Conservation (phyloP, 1,139 yeast genomes). For the Pichia sp. region DNA sequence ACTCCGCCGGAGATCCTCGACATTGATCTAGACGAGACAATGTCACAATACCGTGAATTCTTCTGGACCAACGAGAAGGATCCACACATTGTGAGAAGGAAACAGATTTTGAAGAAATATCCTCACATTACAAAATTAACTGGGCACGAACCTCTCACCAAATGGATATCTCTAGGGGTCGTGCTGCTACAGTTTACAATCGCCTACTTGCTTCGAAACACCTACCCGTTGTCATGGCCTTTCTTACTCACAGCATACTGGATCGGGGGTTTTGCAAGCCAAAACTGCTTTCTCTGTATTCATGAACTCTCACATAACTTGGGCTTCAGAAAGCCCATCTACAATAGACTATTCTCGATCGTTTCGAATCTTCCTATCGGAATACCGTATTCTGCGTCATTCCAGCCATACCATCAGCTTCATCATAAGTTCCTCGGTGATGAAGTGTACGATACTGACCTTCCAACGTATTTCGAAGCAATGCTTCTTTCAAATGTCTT, state of each 20-base stretch:
- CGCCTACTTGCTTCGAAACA: conserved; percentile 59
- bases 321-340: conserved; percentile 74
- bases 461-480: conserved; percentile 80
- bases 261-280: conserved; percentile 82
- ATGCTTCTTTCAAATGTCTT: conserved; percentile 65
- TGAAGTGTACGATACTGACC: conserved; percentile 75
- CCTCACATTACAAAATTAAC: conserved; percentile 79
- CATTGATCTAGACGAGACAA: conserved; percentile 3
- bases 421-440: conserved; percentile 94
- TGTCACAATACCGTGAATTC: conserved; percentile 45
- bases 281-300: conserved; percentile 79
- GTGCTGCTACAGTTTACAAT: conserved; percentile 59
- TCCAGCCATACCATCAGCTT: conserved; percentile 86
- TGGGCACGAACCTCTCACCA: conserved; percentile 84
- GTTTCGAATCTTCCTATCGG: conserved; percentile 83
- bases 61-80: conserved; percentile 82
- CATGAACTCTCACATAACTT: conserved; percentile 86
- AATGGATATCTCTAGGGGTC: conserved; percentile 65
- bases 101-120: conserved; percentile 64
- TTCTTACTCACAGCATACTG: conserved; percentile 66
- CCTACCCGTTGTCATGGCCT: conserved; percentile 49
- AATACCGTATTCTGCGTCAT: conserved; percentile 84
- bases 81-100: conserved; percentile 75
- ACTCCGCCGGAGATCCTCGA: background rate
- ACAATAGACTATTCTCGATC: conserved; percentile 74